Evolutionary conservation across 208 protist genomes (phyloP), one percentile per base, ranked within the genome.

Genomic region (Crithidia fasciculata): DNA sequence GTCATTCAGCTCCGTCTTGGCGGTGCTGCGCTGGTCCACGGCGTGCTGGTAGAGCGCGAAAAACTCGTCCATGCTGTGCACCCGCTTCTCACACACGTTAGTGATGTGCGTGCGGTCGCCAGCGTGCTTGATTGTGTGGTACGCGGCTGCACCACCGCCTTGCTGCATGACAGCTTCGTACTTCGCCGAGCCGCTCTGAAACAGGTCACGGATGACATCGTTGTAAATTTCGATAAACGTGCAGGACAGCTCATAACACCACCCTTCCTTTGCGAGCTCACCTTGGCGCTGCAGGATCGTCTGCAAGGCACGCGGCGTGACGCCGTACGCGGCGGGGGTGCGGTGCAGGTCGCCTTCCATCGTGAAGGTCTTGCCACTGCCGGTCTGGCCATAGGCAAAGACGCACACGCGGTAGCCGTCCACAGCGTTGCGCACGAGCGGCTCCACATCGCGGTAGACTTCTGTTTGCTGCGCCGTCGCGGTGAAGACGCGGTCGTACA

Each of bases 211-310:
- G 45, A 97, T 90, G 16, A 84, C 82, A 68, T 98, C 95, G 75
- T 97, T 98, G 86, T 98, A 97, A 68, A 98, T 96, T 73, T 98
- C 93, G 6, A 98, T 76, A 66, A 95, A 95, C 60, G 81, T 88
- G 74, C 89, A 95, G 4, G 79, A 82, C 18, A 97, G 69, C 28
- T 79, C 69, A 67, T 95, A 95, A 19, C 45, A 74, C 93, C 94
- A 98, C 18, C 92, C 95, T 44, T 96, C 88, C 7, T 80, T 68
- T 2, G 71, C 49, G 16, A 97, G 78, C 69, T 72, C 86, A 37
- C 82, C 81, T 59, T 87, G 73, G 4, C 92, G 88, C 50, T 63
- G 61, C 49, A 96, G 92, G 45, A 97, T 87, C 8, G 88, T 89
- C 49, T 76, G 72, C 49, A 97, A 72, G 3, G 92, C 89, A 18